Percentiles rank a stretch among this genome's conserved stretches.
These are phyloP conservation scores for Vaccinium macrocarpon DNA, from an alignment of 148 eudicot genomes.

Conservation along the genomic window DNA sequence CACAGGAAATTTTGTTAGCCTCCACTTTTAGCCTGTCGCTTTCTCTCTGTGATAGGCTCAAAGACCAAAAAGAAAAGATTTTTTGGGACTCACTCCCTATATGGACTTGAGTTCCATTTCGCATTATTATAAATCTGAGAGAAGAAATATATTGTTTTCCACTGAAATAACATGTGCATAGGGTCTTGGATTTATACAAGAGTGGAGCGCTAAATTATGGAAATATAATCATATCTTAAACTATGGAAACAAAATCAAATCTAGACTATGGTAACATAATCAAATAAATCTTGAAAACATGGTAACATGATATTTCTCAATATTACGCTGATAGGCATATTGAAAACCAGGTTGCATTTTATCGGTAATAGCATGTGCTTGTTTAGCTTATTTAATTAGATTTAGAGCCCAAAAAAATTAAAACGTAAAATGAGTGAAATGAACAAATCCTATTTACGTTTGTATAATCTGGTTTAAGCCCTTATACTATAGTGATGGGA, in stretches of 20 bases:
- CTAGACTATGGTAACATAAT: too few relatives aligned
- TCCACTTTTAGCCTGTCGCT: neutral
- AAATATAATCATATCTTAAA: too few relatives aligned
- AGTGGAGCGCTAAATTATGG: too few relatives aligned
- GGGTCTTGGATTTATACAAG: too few relatives aligned
- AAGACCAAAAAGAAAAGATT: neutral
- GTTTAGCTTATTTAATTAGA: neutral
- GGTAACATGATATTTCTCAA: too few relatives aligned
- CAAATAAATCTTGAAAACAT: too few relatives aligned
- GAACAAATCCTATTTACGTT: neutral
- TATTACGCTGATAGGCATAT: neutral
- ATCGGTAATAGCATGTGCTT: neutral
- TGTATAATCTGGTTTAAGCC: neutral
- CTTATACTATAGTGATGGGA: neutral
- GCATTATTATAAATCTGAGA: too few relatives aligned
- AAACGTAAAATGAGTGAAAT: neutral
- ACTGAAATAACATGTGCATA: too few relatives aligned
- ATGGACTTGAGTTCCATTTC: slow-evolving; percentile 1
- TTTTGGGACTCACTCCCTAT: neutral
- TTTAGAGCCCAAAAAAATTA: neutral
- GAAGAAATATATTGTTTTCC: too few relatives aligned
- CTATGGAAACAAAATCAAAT: too few relatives aligned
- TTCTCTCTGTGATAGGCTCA: neutral
- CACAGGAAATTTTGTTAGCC: neutral
- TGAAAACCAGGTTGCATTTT: neutral